A percentile compares a stretch with the other conserved stretches of the same genome.
These are phyloP conservation scores for Diaporthe vexans DNA, from an alignment of 2,329 filamentous ascomycete genomes.

Conservation along the genomic window DNA sequence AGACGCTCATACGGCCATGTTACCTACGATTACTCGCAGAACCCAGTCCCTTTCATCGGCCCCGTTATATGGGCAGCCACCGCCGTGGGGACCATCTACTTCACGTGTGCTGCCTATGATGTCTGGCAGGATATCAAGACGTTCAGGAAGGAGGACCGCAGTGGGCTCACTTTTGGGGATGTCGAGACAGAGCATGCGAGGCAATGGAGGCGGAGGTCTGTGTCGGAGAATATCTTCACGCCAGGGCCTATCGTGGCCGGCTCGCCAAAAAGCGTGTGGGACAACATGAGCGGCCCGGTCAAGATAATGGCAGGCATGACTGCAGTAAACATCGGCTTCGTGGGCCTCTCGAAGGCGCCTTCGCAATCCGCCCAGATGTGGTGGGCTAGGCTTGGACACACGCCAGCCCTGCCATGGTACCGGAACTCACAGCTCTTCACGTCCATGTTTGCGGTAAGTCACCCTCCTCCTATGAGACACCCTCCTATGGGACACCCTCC, in stretches of 20 bases:
- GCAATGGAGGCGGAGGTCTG: not conserved
- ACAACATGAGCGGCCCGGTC: slow-evolving; percentile 38
- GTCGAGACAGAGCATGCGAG: slow-evolving; percentile 33
- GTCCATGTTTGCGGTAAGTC: slow-evolving; percentile 46
- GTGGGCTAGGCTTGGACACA: slow-evolving; percentile 28
- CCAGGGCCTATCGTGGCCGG: slow-evolving; percentile 31
- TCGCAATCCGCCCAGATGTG: slow-evolving; percentile 33
- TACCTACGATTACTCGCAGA: slow-evolving; percentile 5
- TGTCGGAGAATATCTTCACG: not conserved
- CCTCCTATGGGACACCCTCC: not conserved
- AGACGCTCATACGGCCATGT: not conserved
- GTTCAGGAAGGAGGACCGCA: slow-evolving; percentile 21
- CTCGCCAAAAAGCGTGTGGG: slow-evolving; percentile 40
- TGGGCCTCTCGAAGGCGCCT: slow-evolving; percentile 36
- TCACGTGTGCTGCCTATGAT: slow-evolving; percentile 35
- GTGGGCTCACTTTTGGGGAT: slow-evolving; percentile 33
- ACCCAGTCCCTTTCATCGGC: slow-evolving; percentile 43
- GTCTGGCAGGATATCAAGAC: slow-evolving; percentile 32
- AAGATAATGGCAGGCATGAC: slow-evolving; percentile 41
- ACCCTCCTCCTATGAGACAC: not conserved
- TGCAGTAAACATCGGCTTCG: slow-evolving; percentile 42
- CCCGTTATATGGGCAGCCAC: slow-evolving; percentile 44
- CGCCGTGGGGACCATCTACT: slow-evolving; percentile 41
- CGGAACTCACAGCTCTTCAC: slow-evolving; percentile 44
- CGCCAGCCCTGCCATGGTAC: slow-evolving; percentile 30